phyloP scores from a whole-genome alignment of 2,329 filamentous ascomycete genomes.

The Malbranchea cinnamomea region DNA sequence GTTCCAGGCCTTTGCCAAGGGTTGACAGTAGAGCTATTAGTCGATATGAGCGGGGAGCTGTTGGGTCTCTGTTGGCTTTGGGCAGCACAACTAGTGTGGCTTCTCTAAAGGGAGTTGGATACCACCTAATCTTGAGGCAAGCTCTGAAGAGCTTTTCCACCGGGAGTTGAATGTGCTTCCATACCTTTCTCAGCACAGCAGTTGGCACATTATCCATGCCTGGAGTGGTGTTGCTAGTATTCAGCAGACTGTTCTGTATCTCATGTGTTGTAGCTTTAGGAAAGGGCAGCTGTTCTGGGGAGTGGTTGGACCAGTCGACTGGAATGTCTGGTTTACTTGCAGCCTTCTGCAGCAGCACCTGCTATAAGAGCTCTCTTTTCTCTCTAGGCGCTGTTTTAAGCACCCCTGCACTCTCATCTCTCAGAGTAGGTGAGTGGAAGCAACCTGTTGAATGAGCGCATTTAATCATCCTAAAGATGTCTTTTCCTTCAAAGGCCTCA shows the following conservation, averaged over 20 bases:
- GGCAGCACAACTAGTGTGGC: constrained; percentile 14
- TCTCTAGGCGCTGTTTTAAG: constrained; percentile 1
- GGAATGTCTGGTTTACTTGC: constrained; percentile 1
- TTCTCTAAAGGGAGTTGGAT: constrained; percentile 11
- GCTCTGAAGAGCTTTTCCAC: constrained; percentile 9
- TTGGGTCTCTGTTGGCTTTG: constrained; percentile 13
- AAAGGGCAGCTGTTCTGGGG: not conserved
- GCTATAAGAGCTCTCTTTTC: not conserved
- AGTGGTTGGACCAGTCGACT: not conserved
- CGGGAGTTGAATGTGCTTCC: constrained; percentile 1
- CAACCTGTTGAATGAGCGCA: constrained; percentile 3
- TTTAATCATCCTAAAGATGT: constrained; percentile 3
- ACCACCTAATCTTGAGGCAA: constrained; percentile 10
- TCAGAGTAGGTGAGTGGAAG: constrained; percentile 3
- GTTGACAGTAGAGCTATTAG: constrained; percentile 15
- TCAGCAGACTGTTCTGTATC: constrained; percentile 1
- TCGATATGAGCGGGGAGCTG: constrained; percentile 10
- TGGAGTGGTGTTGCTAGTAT: not conserved
- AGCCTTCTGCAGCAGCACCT: constrained; percentile 2
- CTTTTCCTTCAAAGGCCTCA: constrained; percentile 2
- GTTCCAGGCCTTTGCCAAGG: constrained; percentile 16
- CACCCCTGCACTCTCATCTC: not conserved
- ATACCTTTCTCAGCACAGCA: not conserved
- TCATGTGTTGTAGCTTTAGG: constrained; percentile 1
- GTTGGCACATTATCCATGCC: not conserved